phyloP scores from a whole-genome alignment of 306 rosid genomes.

The Castanea crenata region DNA sequence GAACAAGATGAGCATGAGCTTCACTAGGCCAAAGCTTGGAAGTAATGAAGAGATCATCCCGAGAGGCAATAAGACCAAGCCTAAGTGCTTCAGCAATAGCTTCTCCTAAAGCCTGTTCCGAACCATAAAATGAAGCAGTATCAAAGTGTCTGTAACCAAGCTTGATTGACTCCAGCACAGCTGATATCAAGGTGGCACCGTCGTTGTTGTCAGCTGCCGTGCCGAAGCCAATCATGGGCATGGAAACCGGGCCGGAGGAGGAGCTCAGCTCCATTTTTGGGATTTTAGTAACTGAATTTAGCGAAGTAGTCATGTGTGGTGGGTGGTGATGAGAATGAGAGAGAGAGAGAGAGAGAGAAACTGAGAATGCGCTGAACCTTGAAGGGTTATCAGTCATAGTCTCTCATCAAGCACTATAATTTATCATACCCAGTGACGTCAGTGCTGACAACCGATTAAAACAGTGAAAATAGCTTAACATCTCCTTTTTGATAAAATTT shows the following conservation, averaged over 20 bases:
- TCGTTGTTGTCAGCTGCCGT: neutral
- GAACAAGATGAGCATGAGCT: neutral
- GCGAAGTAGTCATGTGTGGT: neutral
- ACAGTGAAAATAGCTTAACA: too few species aligned
- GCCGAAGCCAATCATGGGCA: conserved; percentile 8
- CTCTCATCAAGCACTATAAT: too few species aligned
- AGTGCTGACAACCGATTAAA: too few species aligned
- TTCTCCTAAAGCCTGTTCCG: conserved; percentile 1
- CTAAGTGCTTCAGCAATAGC: conserved; percentile 5
- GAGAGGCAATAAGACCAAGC: neutral
- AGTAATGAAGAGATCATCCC: neutral
- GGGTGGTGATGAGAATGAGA: too few species aligned
- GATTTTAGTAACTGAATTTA: neutral
- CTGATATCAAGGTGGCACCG: neutral
- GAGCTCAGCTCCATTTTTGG: conserved; percentile 1
- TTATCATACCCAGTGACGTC: too few species aligned
- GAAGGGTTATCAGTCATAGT: too few species aligned
- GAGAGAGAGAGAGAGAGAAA: too few species aligned
- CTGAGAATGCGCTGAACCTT: neutral
- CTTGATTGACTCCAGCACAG: neutral
- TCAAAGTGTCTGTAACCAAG: conserved; percentile 9
- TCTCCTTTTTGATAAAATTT: too few species aligned
- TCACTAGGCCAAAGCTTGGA: neutral
- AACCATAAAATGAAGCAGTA: neutral
- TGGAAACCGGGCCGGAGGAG: neutral